A percentile compares a stretch with the other conserved stretches of the same genome.
Conservation (phyloP, 2,329 filamentous ascomycete genomes). For the Xylaria sp. region DNA sequence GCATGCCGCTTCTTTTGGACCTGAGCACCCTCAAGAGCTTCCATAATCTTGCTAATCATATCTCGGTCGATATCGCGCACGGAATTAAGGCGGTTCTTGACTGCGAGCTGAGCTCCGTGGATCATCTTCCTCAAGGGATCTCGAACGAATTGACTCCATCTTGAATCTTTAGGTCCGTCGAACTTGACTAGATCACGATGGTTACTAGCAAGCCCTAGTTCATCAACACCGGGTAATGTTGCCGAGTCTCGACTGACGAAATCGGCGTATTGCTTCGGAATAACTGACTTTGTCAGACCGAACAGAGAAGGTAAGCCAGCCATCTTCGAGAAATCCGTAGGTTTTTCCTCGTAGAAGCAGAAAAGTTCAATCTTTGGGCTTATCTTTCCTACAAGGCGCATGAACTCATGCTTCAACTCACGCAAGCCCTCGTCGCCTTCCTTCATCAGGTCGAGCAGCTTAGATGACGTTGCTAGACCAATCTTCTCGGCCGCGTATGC, state of each 20-base stretch:
- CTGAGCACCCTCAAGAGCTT: slow-evolving; percentile 51
- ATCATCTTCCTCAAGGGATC: slow-evolving; percentile 54
- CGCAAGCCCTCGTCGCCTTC: slow-evolving; percentile 53
- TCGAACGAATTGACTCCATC: slow-evolving; percentile 52
- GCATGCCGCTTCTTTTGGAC: slow-evolving; percentile 51
- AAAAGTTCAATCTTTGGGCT: slow-evolving; percentile 53
- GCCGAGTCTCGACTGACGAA: slow-evolving; percentile 57
- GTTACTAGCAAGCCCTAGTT: slow-evolving; percentile 52
- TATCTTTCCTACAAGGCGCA: slow-evolving; percentile 51
- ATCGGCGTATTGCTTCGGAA: slow-evolving; percentile 52
- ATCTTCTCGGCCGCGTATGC: slow-evolving; percentile 51
- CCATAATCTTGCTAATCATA: slow-evolving; percentile 50
- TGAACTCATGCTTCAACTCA: slow-evolving; percentile 55
- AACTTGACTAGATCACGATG: slow-evolving; percentile 58
- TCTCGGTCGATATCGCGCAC: slow-evolving; percentile 52
- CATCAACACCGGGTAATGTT: slow-evolving; percentile 52
- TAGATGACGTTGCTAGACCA: slow-evolving; percentile 50
- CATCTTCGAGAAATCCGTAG: slow-evolving; percentile 53
- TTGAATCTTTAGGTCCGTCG: slow-evolving; percentile 54
- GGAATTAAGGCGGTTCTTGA: slow-evolving; percentile 53
- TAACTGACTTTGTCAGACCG: slow-evolving; percentile 44
- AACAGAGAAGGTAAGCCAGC: slow-evolving; percentile 50
- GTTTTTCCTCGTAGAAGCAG: slow-evolving; percentile 56
- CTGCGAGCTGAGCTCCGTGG: slow-evolving; percentile 51
- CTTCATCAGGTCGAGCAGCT: slow-evolving; percentile 56